Evolutionary conservation across 805 yeast species (phyloP).

Genomic region (Candida endomychidarum): DNA sequence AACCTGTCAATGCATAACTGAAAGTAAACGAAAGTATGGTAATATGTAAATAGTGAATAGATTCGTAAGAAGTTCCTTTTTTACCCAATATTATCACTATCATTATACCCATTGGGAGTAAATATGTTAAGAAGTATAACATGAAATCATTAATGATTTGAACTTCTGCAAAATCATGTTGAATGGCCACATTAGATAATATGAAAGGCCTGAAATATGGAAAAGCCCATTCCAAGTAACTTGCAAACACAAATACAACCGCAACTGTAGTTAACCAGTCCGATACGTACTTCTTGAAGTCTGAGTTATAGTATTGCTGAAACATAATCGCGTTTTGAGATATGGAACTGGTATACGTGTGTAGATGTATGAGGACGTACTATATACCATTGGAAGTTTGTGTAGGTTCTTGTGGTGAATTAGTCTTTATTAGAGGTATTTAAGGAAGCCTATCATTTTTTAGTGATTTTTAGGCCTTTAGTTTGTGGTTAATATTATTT

Average conservation of each 20-base stretch:
- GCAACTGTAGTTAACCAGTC: slow-evolving; percentile 28
- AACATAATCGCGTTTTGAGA: slow-evolving; percentile 10
- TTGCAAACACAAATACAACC: slow-evolving; percentile 19
- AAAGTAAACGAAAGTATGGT: slow-evolving; percentile 31
- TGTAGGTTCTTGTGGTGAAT: too few species aligned
- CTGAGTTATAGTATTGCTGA: slow-evolving; percentile 11
- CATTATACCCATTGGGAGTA: slow-evolving; percentile 27
- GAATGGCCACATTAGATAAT: slow-evolving; percentile 26
- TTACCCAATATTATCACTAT: slow-evolving; percentile 14
- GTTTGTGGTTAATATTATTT: too few species aligned
- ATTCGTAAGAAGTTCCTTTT: slow-evolving; percentile 3
- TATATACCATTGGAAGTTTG: too few species aligned
- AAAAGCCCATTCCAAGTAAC: slow-evolving; percentile 22
- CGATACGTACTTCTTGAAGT: slow-evolving; percentile 17
- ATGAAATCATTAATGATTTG: slow-evolving; percentile 33
- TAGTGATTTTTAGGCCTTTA: too few species aligned
- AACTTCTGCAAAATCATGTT: slow-evolving; percentile 29
- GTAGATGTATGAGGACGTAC: too few species aligned
- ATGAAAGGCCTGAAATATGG: slow-evolving; percentile 32
- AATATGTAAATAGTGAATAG: slow-evolving; percentile 21
- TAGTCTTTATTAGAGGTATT: too few species aligned
- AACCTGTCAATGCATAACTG: slow-evolving; percentile 28
- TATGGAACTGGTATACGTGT: too few species aligned
- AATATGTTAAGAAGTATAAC: slow-evolving; percentile 27
- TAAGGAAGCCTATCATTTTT: too few species aligned